A percentile compares a stretch with the other conserved stretches of the same genome.
Evolutionary conservation across 495 filamentous ascomycete species (phyloP).

Genomic region (Elasticomyces elasticus): DNA sequence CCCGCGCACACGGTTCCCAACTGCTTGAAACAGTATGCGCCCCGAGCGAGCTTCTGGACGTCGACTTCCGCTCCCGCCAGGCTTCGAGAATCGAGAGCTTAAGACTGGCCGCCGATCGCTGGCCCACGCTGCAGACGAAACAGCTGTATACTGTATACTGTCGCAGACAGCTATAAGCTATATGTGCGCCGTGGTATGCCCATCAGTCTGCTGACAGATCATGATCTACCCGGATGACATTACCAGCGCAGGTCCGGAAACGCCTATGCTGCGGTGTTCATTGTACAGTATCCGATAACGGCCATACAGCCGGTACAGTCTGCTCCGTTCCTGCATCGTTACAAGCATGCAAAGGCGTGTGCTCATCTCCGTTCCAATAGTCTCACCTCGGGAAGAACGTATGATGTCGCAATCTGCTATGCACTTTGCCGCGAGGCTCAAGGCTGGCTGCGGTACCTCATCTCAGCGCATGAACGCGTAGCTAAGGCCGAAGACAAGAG

Average conservation of each 20-base stretch:
- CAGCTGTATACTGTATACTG: background rate
- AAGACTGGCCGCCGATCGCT: constrained; percentile 2
- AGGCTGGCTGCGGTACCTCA: background rate
- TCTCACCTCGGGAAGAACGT: background rate
- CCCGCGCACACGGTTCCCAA: background rate
- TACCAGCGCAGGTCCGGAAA: too few relatives aligned
- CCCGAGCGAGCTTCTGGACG: background rate
- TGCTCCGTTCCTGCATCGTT: background rate
- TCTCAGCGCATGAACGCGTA: constrained; percentile 2
- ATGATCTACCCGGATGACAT: too few relatives aligned
- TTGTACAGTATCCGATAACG: background rate
- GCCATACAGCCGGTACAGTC: background rate
- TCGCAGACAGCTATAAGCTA: background rate
- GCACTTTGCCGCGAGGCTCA: background rate
- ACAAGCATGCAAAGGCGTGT: background rate
- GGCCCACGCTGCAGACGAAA: constrained; percentile 2
- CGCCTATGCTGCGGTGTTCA: too few relatives aligned
- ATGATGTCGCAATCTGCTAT: background rate
- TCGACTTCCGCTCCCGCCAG: background rate
- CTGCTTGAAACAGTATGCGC: constrained; percentile 7
- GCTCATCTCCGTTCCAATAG: constrained; percentile 4
- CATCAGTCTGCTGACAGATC: too few relatives aligned
- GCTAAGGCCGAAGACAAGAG: constrained; percentile 9
- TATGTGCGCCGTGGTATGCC: background rate
- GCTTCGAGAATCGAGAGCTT: background rate